Evolutionary conservation across 2,329 filamentous ascomycete species (phyloP).

Genomic region (Endoconidiophora polonica): DNA sequence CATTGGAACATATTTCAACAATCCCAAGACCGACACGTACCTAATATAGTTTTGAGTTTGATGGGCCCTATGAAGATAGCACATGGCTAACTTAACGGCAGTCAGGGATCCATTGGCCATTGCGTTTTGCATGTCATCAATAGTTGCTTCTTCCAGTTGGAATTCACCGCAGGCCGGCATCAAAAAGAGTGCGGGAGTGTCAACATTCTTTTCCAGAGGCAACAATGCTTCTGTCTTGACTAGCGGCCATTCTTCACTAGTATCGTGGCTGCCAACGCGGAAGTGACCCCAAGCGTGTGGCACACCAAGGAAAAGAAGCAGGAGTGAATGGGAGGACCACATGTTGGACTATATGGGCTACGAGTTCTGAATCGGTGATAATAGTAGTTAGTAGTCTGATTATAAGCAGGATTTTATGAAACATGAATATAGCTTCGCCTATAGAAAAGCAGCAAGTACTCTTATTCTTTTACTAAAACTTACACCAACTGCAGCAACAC

Average conservation of each 20-base stretch:
- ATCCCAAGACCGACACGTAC: slow-evolving; percentile 22
- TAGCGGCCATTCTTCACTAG: background rate
- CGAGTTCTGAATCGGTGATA: background rate
- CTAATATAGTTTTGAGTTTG: slow-evolving; percentile 51
- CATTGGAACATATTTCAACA: background rate
- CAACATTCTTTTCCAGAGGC: slow-evolving; percentile 22
- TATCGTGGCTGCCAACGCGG: no score
- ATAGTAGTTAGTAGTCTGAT: background rate
- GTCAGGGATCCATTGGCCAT: slow-evolving; percentile 39
- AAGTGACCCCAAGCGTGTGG: no score
- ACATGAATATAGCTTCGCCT: no score
- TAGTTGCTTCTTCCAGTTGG: slow-evolving; percentile 49
- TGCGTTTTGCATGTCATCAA: slow-evolving; percentile 47
- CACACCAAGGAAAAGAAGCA: background rate
- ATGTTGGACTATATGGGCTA: background rate
- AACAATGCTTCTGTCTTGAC: slow-evolving; percentile 16
- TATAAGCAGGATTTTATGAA: background rate
- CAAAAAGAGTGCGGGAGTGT: slow-evolving; percentile 32
- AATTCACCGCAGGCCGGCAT: slow-evolving; percentile 46
- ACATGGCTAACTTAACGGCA: slow-evolving; percentile 39
- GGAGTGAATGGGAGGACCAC: slow-evolving; percentile 3
- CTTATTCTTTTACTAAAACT: no score
- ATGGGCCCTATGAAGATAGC: slow-evolving; percentile 42
- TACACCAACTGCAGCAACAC: no score
- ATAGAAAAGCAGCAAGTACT: no score